phyloP scores from a whole-genome alignment of 2,329 filamentous ascomycete genomes.

The Pseudocercospora cruenta region DNA sequence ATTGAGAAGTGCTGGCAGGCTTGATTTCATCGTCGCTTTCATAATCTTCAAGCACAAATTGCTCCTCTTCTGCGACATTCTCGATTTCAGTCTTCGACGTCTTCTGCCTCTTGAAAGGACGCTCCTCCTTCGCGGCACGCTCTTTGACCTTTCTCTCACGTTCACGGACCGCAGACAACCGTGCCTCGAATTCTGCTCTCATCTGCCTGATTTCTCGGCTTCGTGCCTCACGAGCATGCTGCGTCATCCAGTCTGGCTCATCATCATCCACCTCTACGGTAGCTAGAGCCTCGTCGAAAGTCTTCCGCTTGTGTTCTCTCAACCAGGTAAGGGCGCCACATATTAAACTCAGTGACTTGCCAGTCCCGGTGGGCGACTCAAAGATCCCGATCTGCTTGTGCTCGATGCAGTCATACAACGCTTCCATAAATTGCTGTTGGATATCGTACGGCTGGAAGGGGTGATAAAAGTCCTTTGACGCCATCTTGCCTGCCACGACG shows the following conservation, averaged over 20 bases:
- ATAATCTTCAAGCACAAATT: slow-evolving; percentile 77
- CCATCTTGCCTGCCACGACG: slow-evolving; percentile 22
- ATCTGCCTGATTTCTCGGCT: slow-evolving; percentile 66
- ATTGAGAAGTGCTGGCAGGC: slow-evolving; percentile 21
- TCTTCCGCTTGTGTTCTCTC: slow-evolving; percentile 72
- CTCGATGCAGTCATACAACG: slow-evolving; percentile 78
- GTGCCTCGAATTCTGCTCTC: slow-evolving; percentile 74
- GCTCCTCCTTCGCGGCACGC: slow-evolving; percentile 47
- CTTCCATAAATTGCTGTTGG: slow-evolving; percentile 83
- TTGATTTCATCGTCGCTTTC: slow-evolving; percentile 63
- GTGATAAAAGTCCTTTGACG: slow-evolving; percentile 71
- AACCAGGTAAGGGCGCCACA: slow-evolving; percentile 90
- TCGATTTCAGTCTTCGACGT: slow-evolving; percentile 32
- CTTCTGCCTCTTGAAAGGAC: slow-evolving; percentile 51
- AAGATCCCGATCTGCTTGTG: slow-evolving; percentile 82
- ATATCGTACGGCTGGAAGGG: slow-evolving; percentile 87
- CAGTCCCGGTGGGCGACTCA: slow-evolving; percentile 85
- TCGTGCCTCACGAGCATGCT: slow-evolving; percentile 72
- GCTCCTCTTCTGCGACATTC: slow-evolving; percentile 59
- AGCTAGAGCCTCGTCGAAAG: slow-evolving; percentile 59
- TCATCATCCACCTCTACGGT: slow-evolving; percentile 57
- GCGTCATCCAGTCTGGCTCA: slow-evolving; percentile 83
- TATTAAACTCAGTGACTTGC: slow-evolving; percentile 89
- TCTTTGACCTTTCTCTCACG: slow-evolving; percentile 65
- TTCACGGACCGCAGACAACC: slow-evolving; percentile 64